Percentiles rank a stretch among this genome's conserved stretches.
Evolutionary conservation across 148 eudicot species (phyloP).

Genomic region (Pouteria glomerata): DNA sequence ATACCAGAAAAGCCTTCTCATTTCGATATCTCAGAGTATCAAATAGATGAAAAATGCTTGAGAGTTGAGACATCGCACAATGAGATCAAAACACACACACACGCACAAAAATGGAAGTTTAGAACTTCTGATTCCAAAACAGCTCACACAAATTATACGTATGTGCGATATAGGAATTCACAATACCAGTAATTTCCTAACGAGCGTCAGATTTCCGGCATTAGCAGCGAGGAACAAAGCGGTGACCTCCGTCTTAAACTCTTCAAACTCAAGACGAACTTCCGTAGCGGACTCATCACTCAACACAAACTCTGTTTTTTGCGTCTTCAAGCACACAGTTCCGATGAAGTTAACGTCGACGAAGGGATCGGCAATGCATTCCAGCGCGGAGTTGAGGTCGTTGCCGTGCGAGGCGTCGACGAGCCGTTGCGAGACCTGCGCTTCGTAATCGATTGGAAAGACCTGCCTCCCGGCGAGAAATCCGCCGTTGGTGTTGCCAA

Average conservation of each 20-base stretch:
- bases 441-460: slow-evolving; percentile 38
- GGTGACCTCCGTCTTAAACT: slow-evolving; percentile 63
- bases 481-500: slow-evolving; percentile 15
- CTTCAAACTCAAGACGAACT: slow-evolving; percentile 50
- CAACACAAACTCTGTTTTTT: slow-evolving; percentile 48
- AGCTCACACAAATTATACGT: no score
- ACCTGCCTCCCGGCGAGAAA: slow-evolving; percentile 36
- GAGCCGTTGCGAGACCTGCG: slow-evolving; percentile 36
- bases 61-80: slow-evolving; percentile 1
- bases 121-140: no score
- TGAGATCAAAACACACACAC: background rate
- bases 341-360: slow-evolving; percentile 62
- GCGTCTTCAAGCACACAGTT: slow-evolving; percentile 38
- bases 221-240: slow-evolving; percentile 68
- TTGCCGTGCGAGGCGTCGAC: slow-evolving; percentile 45
- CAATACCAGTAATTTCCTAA: slow-evolving; percentile 53
- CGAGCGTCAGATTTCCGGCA: slow-evolving; percentile 44
- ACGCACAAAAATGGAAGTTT: no score
- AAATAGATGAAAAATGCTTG: background rate
- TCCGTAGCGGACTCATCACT: slow-evolving; percentile 41
- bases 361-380: slow-evolving; percentile 37
- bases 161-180: no score
- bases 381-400: slow-evolving; percentile 34
- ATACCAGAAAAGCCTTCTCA: background rate
- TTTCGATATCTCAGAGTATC: background rate